A percentile compares a stretch with the other conserved stretches of the same genome.
Conservation (phyloP, 192 early-diverging fungal genomes). For the Coemansia sp. region DNA sequence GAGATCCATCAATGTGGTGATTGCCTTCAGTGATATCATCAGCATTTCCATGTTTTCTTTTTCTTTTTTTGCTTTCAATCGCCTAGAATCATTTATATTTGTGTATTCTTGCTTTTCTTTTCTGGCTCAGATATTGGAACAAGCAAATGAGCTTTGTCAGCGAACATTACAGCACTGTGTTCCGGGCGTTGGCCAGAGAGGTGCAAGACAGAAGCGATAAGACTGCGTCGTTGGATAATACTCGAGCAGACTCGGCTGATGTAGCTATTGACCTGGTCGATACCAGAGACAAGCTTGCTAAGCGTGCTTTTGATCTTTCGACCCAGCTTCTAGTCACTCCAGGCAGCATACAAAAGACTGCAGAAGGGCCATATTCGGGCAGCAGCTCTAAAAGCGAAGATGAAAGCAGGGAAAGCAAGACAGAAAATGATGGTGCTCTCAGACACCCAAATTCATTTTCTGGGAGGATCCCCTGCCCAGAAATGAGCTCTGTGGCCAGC, state of each 20-base stretch:
- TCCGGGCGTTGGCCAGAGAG: constrained; percentile 21
- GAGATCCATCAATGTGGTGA: too few relatives aligned
- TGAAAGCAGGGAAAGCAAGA: neutral
- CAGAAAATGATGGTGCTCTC: neutral
- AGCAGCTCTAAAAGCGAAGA: neutral
- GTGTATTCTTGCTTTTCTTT: neutral
- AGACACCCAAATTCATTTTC: neutral
- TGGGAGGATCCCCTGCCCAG: constrained; percentile 7
- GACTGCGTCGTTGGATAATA: neutral
- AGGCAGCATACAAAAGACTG: neutral
- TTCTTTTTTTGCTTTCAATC: neutral
- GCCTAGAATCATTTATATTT: neutral
- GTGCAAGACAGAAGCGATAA: constrained; percentile 1
- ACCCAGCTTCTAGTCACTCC: constrained; percentile 20
- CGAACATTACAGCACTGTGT: constrained; percentile 45
- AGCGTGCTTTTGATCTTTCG: constrained; percentile 37
- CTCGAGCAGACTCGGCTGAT: neutral
- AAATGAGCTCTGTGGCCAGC: constrained; percentile 13
- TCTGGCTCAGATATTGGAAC: neutral
- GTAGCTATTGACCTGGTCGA: neutral
- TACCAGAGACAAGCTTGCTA: constrained; percentile 11
- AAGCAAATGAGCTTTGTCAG: constrained; percentile 49
- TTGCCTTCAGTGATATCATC: neutral
- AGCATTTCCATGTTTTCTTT: neutral
- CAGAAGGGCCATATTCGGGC: neutral